phyloP scores from a whole-genome alignment of 139 green algal genomes.

The Tetradesmus obliquus region DNA sequence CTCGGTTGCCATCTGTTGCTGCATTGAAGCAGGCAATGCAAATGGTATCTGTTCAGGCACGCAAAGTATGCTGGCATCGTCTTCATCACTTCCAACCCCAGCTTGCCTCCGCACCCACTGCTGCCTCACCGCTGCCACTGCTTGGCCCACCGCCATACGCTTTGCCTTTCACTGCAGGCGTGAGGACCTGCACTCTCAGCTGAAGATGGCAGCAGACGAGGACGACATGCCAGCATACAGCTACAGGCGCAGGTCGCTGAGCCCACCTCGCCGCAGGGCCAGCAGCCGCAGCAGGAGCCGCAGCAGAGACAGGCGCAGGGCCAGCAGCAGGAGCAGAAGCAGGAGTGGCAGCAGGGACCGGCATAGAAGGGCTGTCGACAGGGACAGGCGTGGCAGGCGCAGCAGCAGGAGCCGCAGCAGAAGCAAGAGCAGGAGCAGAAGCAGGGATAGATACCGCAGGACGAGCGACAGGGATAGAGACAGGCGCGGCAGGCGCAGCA shows the following conservation, averaged over 20 bases:
- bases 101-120: too few relatives aligned
- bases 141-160: neutral
- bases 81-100: neutral
- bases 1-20: too few relatives aligned
- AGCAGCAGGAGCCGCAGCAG: constrained; percentile 39
- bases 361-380: neutral
- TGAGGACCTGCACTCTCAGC: constrained; percentile 29
- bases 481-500: neutral
- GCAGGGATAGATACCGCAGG: constrained; percentile 8
- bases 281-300: constrained; percentile 49
- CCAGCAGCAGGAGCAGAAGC: constrained; percentile 10
- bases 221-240: constrained; percentile 34
- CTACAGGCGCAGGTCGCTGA: constrained; percentile 23
- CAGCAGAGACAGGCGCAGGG: constrained; percentile 16
- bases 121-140: neutral
- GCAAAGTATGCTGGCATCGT: too few relatives aligned
- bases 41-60: too few relatives aligned
- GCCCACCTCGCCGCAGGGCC: constrained; percentile 12
- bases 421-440: constrained; percentile 14
- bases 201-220: constrained; percentile 35
- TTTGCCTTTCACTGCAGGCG: constrained; percentile 16
- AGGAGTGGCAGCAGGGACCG: constrained; percentile 19
- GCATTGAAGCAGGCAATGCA: too few relatives aligned
- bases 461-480: constrained; percentile 12
- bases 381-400: constrained; percentile 18